Base-by-base conservation (phyloP, 2,329 filamentous ascomycete genomes). In the Colletotrichum sansevieriae region DNA sequence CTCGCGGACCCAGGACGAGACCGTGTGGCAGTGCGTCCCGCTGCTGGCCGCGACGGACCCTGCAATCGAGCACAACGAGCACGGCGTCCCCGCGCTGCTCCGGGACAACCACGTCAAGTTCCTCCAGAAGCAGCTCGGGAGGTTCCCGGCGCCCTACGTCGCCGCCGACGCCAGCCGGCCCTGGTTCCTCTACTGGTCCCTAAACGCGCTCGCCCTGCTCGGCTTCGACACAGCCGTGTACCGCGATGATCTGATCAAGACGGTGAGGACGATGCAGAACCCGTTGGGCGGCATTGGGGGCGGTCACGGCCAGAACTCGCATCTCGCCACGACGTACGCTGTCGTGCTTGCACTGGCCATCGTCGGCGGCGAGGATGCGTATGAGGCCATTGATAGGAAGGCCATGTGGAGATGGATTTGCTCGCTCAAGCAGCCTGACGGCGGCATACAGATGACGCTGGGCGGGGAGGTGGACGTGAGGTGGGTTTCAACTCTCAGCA, bases 101-200 rank as follows among this genome's bases (percentile, higher is more conserved):
- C 89, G 91, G 47, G 81, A 82, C 70, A 83, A 82, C 47, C 90
- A 91, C 79, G 82, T 88, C 68, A 79, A 77, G 39, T 95, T 93
- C 76, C 80, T 95, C 57, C 84, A 85, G 72, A 84, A 83, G 72
- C 83, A 83, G 72, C 80, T 91, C 37, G 83, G 82, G 25, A 83
- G 83, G 56, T 88, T 97, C 70, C 93, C 95, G 0, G 82, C 87
- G 8, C 83, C 83, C 3, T 97, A 92, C 79, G 89, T 91, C 60
- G 86, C 85, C 56, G 88, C 94, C 73, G 96, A 99, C 83, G 91
- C 96, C 37, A 95, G 92, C 76, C 86, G 95, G 63, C 95, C 96
- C 10, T 99, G 96, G 96, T 88, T 97, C 75, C 86, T 97, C 72
- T 98, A 98, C 82, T 99, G 96, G 96, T 92, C 88, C 61, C 83